Conservation (phyloP, 2,329 filamentous ascomycete genomes). For the Aureobasidium vineae region DNA sequence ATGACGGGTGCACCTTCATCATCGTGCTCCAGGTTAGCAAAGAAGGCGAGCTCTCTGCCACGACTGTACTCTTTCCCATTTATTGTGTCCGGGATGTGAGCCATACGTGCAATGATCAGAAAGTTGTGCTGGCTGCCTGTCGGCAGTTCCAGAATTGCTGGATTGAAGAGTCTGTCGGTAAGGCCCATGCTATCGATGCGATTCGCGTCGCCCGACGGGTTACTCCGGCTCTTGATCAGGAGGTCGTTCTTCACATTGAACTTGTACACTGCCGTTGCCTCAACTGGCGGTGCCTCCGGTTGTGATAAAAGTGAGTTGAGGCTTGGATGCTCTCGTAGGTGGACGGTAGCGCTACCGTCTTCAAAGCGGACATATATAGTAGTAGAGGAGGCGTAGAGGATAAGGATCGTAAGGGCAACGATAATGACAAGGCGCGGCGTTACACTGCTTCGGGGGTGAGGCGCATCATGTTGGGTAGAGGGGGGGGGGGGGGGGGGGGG, state of each 20-base stretch:
- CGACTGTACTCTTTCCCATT: background rate
- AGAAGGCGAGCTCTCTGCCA: background rate
- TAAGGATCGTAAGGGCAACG: background rate
- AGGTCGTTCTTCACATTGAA: background rate
- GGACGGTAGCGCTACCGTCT: background rate
- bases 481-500: constrained; percentile 29
- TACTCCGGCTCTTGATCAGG: background rate
- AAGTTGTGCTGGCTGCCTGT: background rate
- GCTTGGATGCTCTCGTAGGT: background rate
- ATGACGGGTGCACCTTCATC: background rate
- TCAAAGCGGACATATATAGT: background rate
- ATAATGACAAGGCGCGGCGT: background rate
- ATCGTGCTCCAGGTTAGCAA: background rate
- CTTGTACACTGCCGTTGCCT: background rate
- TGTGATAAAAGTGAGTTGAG: background rate
- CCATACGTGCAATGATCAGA: background rate
- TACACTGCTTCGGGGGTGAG: background rate
- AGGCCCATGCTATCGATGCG: background rate
- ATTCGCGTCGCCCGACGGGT: background rate
- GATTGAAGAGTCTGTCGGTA: background rate
- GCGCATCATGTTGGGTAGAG: background rate
- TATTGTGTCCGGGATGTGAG: background rate
- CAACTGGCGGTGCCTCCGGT: background rate
- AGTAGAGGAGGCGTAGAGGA: background rate
- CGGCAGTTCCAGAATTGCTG: background rate